Conservation (phyloP, 495 filamentous ascomycete genomes). For the Hyaloscypha variabilis region DNA sequence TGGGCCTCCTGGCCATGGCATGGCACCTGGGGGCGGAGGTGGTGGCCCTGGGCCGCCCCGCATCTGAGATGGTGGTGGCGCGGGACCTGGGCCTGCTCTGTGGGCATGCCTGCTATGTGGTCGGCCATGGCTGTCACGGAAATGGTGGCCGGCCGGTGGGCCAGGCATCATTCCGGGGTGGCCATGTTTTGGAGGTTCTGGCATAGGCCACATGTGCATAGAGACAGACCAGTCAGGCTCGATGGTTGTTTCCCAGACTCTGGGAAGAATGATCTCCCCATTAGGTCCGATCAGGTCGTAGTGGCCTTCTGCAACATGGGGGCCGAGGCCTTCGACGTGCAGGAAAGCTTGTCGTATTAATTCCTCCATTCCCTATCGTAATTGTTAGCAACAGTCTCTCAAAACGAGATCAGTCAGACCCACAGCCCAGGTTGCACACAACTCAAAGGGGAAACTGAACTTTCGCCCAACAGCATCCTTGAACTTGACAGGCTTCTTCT, state of each 20-base stretch:
- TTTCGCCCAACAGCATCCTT: conserved; percentile 68
- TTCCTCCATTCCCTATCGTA: conserved; percentile 54
- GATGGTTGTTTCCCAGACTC: conserved; percentile 54
- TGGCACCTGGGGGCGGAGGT: conserved; percentile 3
- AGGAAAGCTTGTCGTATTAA: conserved; percentile 50
- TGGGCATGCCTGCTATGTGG: conserved; percentile 15
- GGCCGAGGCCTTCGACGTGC: conserved; percentile 49
- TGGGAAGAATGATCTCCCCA: conserved; percentile 51
- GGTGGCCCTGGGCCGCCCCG: conserved; percentile 6
- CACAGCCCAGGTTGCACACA: conserved; percentile 68
- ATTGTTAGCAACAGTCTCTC: conserved; percentile 14
- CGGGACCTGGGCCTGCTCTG: conserved; percentile 15
- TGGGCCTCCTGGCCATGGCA: conserved; percentile 9
- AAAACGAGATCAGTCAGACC: conserved; percentile 27
- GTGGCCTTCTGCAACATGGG: conserved; percentile 48
- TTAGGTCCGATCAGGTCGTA: conserved; percentile 51
- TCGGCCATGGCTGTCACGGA: background rate
- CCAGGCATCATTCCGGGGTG: conserved; percentile 2
- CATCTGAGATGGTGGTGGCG: conserved; percentile 14
- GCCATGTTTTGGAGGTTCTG: conserved; percentile 36
- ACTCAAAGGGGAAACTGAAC: conserved; percentile 64
- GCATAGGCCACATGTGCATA: conserved; percentile 93
- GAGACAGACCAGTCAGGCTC: conserved; percentile 70
- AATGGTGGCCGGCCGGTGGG: conserved; percentile 15
- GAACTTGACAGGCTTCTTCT: conserved; percentile 64